These are phyloP conservation scores for Blastobotrys chiropterorum DNA, from an alignment of 805 yeast species.

Conservation along the genomic window DNA sequence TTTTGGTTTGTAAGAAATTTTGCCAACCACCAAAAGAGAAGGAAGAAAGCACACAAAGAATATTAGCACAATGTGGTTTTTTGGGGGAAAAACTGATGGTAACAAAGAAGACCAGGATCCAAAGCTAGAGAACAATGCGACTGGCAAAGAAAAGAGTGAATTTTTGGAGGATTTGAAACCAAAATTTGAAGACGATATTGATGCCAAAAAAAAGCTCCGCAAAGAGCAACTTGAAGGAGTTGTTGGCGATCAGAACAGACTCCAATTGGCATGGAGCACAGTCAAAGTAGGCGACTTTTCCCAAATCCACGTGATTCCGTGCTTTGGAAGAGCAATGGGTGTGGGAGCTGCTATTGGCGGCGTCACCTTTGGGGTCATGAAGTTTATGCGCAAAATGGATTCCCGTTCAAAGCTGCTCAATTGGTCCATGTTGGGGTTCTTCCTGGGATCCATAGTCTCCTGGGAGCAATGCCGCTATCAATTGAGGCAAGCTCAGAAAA, in stretches of 20 bases:
- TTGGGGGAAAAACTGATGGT: background rate
- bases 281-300: conserved; percentile 29
- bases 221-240: conserved; percentile 9
- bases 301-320: conserved; percentile 29
- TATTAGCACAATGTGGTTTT: background rate
- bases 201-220: conserved; percentile 11
- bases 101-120: background rate
- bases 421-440: conserved; percentile 78
- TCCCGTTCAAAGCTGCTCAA: conserved; percentile 47
- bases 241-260: conserved; percentile 10
- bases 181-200: conserved; percentile 25
- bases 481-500: conserved; percentile 51
- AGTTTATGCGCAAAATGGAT: conserved; percentile 20
- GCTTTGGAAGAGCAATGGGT: conserved; percentile 33
- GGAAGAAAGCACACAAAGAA: too few relatives aligned
- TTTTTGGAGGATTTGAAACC: conserved; percentile 30
- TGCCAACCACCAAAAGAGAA: too few relatives aligned
- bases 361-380: conserved; percentile 27
- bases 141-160: background rate
- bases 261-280: conserved; percentile 19
- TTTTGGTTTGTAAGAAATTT: too few relatives aligned
- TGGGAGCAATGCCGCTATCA: conserved; percentile 89
- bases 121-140: background rate
- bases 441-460: conserved; percentile 73
- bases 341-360: conserved; percentile 31